Evolutionary conservation across 192 early-diverging fungal genomes (phyloP).

Genomic region (Linderina pennispora): DNA sequence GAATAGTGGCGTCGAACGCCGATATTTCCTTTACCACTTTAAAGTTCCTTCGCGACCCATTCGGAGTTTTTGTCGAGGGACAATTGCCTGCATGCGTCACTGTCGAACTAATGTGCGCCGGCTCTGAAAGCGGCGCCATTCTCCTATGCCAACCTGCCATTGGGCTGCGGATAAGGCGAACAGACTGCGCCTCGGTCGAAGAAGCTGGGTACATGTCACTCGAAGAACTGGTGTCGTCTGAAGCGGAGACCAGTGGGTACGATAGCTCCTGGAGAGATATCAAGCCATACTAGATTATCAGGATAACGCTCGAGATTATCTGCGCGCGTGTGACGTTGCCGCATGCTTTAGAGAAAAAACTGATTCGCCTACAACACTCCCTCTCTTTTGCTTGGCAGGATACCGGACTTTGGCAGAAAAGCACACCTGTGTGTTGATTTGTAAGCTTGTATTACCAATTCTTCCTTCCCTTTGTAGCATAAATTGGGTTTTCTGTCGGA

Average conservation of each 20-base stretch:
- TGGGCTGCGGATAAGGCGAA: not conserved
- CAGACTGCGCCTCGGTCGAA: not conserved
- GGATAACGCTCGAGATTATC: too few species aligned
- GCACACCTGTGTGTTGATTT: too few species aligned
- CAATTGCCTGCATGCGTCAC: not conserved
- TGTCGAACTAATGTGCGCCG: slow-evolving; percentile 25
- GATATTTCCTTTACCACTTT: not conserved
- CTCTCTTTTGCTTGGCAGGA: too few species aligned
- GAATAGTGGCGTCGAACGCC: slow-evolving; percentile 2
- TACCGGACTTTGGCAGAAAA: too few species aligned
- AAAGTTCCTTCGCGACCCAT: not conserved
- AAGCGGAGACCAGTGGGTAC: slow-evolving; percentile 21
- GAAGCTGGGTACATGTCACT: slow-evolving; percentile 21
- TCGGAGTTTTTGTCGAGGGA: not conserved
- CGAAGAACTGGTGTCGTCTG: slow-evolving; percentile 32
- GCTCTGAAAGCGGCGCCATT: slow-evolving; percentile 18
- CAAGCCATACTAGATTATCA: too few species aligned
- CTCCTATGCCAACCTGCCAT: slow-evolving; percentile 16
- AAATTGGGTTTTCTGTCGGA: too few species aligned
- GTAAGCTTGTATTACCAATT: too few species aligned
- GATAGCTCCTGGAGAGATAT: too few species aligned
- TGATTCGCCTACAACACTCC: too few species aligned
- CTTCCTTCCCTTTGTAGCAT: too few species aligned
- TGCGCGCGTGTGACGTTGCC: too few species aligned
- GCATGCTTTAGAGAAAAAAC: too few species aligned